A percentile compares a stretch with the other conserved stretches of the same genome.
phyloP scores from a whole-genome alignment of 352 stramenopile genomes.

The Phytophthora pisi region DNA sequence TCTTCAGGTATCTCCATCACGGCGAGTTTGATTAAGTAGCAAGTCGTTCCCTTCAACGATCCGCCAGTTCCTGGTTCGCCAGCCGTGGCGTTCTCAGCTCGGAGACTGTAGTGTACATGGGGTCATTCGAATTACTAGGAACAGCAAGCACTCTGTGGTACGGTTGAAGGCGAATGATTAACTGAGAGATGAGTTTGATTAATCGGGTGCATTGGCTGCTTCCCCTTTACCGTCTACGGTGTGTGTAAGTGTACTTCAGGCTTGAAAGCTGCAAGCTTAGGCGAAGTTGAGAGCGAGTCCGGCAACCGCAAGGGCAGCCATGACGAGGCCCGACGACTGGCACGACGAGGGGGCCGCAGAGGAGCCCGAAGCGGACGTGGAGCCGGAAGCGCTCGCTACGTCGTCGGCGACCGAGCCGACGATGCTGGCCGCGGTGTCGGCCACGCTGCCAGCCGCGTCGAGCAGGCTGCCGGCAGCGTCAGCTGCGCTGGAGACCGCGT shows the following conservation, averaged over 20 bases:
- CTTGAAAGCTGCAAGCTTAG: constrained; percentile 13
- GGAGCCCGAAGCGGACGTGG: constrained; percentile 15
- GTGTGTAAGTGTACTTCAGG: constrained; percentile 19
- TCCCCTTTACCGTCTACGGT: constrained; percentile 11
- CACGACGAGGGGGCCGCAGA: constrained; percentile 20
- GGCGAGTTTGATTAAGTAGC: neutral
- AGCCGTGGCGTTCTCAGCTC: neutral
- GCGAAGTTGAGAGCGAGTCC: constrained; percentile 38
- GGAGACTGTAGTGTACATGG: neutral
- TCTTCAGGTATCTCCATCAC: too few species aligned
- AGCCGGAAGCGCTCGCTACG: constrained; percentile 27
- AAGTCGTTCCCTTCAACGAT: too few species aligned
- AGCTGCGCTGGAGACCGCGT: constrained; percentile 16
- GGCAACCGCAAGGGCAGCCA: constrained; percentile 23
- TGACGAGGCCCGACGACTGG: constrained; percentile 26
- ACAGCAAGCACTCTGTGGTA: neutral
- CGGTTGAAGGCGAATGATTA: neutral
- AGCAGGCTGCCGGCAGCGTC: constrained; percentile 25
- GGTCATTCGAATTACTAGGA: neutral
- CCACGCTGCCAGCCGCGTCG: constrained; percentile 13
- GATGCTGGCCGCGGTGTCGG: constrained; percentile 14
- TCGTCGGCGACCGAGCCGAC: constrained; percentile 29
- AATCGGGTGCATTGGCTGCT: neutral
- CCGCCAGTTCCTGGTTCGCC: too few species aligned
- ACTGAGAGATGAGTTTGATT: constrained; percentile 9